Conservation (phyloP, 2,329 filamentous ascomycete species). For the Cladosporium colombiae region DNA sequence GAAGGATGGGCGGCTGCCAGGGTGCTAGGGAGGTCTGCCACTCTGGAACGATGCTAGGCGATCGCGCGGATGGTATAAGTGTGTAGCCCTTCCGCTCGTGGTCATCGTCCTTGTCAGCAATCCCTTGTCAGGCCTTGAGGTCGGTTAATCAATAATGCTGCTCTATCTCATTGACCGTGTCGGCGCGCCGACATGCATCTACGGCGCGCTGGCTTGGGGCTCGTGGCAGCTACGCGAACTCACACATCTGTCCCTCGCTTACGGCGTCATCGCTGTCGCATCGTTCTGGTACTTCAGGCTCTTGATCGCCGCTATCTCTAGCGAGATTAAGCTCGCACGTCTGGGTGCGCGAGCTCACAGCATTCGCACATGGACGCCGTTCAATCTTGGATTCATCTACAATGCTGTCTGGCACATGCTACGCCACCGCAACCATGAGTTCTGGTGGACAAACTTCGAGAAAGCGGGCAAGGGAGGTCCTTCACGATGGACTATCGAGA, state of each 20-base stretch:
- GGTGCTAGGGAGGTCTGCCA: neutral
- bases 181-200: constrained; percentile 23
- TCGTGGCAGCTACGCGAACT: constrained; percentile 19
- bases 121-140: neutral
- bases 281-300: constrained; percentile 25
- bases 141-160: constrained; percentile 14
- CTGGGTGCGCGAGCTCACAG: constrained; percentile 49
- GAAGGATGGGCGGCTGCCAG: neutral
- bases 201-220: constrained; percentile 13
- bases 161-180: constrained; percentile 25
- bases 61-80: constrained; percentile 10
- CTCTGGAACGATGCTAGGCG: neutral
- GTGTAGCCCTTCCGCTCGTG: neutral
- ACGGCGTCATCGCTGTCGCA: constrained; percentile 21
- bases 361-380: constrained; percentile 42
- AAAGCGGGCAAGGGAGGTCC: constrained; percentile 31
- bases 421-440: constrained; percentile 58
- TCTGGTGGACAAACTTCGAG: constrained; percentile 60
- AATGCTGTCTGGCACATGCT: constrained; percentile 52
- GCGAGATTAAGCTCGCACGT: constrained; percentile 41
- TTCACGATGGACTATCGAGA: constrained; percentile 61
- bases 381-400: constrained; percentile 65
- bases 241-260: constrained; percentile 24
- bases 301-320: constrained; percentile 30
- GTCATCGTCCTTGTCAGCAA: neutral